Evolutionary conservation across 2,329 filamentous ascomycete genomes (phyloP), one percentile per base, ranked within the genome.

Genomic region (Aspergillus hiratsukae): DNA sequence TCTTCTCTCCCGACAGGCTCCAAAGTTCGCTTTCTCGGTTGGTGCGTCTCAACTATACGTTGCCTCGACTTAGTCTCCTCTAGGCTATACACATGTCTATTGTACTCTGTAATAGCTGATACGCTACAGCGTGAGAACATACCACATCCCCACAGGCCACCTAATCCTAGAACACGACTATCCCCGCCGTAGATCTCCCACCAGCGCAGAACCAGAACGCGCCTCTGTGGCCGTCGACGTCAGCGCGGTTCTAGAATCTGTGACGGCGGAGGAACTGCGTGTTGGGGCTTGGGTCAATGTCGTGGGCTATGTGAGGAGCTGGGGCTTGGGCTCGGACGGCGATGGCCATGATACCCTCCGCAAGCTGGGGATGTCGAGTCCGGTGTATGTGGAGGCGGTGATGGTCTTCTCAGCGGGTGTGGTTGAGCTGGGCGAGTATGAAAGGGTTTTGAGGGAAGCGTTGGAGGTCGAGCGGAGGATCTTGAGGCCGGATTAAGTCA

Each of bases 1-100:
- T 76, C 81, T 3, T 68, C 69, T 51, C 76, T 77, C 50, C 68
- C 76, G n/a, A 61, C 76, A 14, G 83, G 83, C 43, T 83, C 85
- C n/a, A 97, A 97, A 76, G 87, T 97, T 58, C 87, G 93, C 59
- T 96, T 97, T 72, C 76, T 97, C 51, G 92, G 91, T 73, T 97
- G 92, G 93, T 96, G 81, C 76, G 85, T 76, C 35, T 52, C 25
- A 27, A 17, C 31, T 48, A 28, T n/a, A 25, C 19, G 21, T 41
- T 23, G 14, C 45, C n/a, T n/a, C 5, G 45, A 27, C 25, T 27
- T 37, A 37, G 31, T 17, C 5, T 37, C 5, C 31, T 37, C 31
- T 37, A 37, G 5, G 14, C 6, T 14, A 7, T 17, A 17, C 3
- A 5, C 31, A 35, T 35, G 31, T 35, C 31, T 1, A 17, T 4